Base-by-base conservation (phyloP, 768 basidiomycete genomes). In the Suillus clintonianus region DNA sequence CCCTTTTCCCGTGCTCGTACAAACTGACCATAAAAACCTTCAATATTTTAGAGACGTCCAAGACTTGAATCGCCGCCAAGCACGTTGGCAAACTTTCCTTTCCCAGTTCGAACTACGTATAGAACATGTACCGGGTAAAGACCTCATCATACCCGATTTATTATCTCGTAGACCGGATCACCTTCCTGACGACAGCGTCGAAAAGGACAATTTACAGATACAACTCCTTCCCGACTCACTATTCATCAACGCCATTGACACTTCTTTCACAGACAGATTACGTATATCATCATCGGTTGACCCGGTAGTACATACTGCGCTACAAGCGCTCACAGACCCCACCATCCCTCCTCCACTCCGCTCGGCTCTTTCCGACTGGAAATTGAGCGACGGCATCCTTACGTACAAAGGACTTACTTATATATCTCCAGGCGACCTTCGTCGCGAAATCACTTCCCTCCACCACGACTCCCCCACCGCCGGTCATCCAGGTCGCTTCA, bases 41-140 rank as follows among this genome's bases (percentile, higher is more conserved):
- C 55, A 30, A 0, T 66, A 66, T 14, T 68, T 63, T 43, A 34
- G 22, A 5, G 47, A 14, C 15, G 36, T 60, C 0, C 65, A 65
- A 24, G 50, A 57, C 0, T 19, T 27, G 0, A 83, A 76, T 60
- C 67, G 75, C 3, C 62, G 79, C 32, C 82, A 84, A 74, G 80
- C 77, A 0, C 62, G 78, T 0, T 43, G 42, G 42, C 42, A 43
- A 3, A n/a, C 42, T 0, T 43, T 43, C 42, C 42, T 43, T 19
- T 43, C 42, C 4, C 42, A 43, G 10, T 43, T 43, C 9, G 9
- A 43, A 9, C 19, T 43, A 0, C 1, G 6, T 0, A 42, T 42
- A 0, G 0, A 7, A 2, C 41, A 42, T 8, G 41, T 42, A 8
- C 41, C 41, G 2, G 41, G 41, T 0, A 14, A 75, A 74, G 75